Percentiles rank a stretch among this genome's conserved stretches.
Evolutionary conservation across 2,329 filamentous ascomycete species (phyloP).

Genomic region (Talaromyces sp.): DNA sequence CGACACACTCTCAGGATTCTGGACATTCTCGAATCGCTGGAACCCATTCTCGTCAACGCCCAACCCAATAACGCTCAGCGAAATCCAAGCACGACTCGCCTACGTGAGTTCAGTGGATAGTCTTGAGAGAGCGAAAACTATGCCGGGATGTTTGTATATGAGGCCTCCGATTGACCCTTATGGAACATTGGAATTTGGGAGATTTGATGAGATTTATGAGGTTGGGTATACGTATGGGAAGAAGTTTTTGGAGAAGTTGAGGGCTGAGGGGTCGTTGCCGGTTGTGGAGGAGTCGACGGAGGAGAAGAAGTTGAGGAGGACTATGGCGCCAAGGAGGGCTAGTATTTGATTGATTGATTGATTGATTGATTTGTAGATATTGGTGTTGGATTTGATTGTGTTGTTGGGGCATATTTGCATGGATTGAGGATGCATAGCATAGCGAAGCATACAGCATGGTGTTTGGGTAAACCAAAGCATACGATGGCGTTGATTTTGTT

Average conservation of each 20-base stretch:
- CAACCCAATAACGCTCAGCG: slow-evolving; percentile 89
- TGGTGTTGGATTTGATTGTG: no score
- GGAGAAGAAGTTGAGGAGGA: slow-evolving; percentile 69
- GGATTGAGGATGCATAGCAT: no score
- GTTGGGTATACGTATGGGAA: slow-evolving; percentile 83
- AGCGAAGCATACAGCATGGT: no score
- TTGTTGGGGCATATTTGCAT: no score
- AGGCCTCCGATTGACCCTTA: slow-evolving; percentile 89
- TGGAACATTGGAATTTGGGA: slow-evolving; percentile 90
- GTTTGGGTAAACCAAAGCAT: no score
- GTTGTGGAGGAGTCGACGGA: slow-evolving; percentile 67
- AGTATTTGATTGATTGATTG: slow-evolving; percentile 54
- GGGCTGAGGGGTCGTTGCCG: slow-evolving; percentile 70
- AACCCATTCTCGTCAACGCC: slow-evolving; percentile 85
- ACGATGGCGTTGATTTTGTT: no score
- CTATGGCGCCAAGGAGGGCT: slow-evolving; percentile 71
- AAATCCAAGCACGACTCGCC: slow-evolving; percentile 90
- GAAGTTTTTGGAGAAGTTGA: slow-evolving; percentile 70
- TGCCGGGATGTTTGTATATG: slow-evolving; percentile 92
- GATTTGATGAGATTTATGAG: slow-evolving; percentile 94
- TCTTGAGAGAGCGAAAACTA: slow-evolving; percentile 84
- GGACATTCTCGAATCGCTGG: slow-evolving; percentile 94
- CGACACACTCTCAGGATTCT: slow-evolving; percentile 89
- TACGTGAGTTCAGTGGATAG: slow-evolving; percentile 95
- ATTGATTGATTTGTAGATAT: no score